A percentile compares a stretch with the other conserved stretches of the same genome.
Conservation (phyloP, 2,329 filamentous ascomycete genomes). For the Beauveria rudraprayagi region DNA sequence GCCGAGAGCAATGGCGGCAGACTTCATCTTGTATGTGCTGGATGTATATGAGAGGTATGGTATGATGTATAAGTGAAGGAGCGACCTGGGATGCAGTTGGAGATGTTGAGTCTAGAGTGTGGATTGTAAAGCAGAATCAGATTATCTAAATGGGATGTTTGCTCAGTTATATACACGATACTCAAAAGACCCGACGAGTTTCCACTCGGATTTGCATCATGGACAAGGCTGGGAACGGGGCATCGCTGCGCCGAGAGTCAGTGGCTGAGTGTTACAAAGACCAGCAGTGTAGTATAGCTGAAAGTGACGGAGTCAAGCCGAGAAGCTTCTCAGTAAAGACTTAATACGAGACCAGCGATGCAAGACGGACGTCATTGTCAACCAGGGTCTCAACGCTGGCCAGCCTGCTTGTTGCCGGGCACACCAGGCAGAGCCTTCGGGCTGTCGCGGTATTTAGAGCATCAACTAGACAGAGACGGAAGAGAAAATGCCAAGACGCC, state of each 20-base stretch:
- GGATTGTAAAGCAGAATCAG: neutral
- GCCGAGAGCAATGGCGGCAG: constrained; percentile 13
- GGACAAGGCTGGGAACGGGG: neutral
- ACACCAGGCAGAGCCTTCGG: neutral
- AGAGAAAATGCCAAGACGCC: neutral
- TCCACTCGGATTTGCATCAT: neutral
- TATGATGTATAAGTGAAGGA: neutral
- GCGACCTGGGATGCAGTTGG: neutral
- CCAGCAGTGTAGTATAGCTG: neutral
- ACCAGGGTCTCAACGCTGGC: neutral
- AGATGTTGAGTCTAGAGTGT: neutral
- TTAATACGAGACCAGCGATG: constrained; percentile 6
- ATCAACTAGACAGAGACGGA: too few species aligned
- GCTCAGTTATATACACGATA: constrained; percentile 3
- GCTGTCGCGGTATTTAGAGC: neutral
- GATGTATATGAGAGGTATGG: neutral
- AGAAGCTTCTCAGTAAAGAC: too few species aligned
- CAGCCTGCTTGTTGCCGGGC: neutral
- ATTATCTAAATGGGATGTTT: neutral
- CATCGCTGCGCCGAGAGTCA: neutral
- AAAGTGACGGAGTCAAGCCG: neutral
- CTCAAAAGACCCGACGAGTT: neutral
- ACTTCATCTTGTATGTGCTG: constrained; percentile 7
- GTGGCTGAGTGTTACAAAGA: neutral
- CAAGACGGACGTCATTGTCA: constrained; percentile 9